Percentiles rank a stretch among this genome's conserved stretches.
Conservation (phyloP, 2,329 filamentous ascomycete genomes). For the Ceratocystis papillata region DNA sequence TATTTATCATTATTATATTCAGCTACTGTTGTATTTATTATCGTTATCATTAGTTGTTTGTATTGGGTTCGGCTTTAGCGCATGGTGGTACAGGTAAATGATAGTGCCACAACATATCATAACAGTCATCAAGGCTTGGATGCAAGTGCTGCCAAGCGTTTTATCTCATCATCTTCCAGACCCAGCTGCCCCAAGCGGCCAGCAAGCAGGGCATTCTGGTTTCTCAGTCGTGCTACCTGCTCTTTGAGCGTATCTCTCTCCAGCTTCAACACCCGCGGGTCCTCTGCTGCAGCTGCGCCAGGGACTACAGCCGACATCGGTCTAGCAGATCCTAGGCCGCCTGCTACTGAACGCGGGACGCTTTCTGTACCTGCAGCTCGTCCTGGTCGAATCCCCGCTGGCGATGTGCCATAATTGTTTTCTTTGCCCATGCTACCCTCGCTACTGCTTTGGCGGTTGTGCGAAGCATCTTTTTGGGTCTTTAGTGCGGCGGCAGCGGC, state of each 20-base stretch:
- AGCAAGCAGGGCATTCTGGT: slow-evolving; percentile 49
- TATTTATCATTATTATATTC: background rate
- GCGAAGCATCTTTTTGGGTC: slow-evolving; percentile 47
- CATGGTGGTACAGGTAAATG: background rate
- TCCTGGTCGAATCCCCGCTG: background rate
- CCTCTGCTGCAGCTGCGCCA: background rate
- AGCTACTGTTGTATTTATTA: too few species aligned
- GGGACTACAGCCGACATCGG: background rate
- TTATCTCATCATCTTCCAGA: slow-evolving; percentile 19
- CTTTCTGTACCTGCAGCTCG: background rate
- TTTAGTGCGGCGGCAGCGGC: background rate
- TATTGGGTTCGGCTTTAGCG: background rate
- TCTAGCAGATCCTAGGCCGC: background rate
- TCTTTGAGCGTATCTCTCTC: slow-evolving; percentile 42
- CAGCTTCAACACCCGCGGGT: background rate
- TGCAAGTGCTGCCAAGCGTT: background rate
- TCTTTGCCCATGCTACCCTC: slow-evolving; percentile 21
- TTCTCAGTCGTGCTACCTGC: slow-evolving; percentile 47
- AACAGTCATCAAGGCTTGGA: background rate
- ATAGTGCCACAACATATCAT: background rate
- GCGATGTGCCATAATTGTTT: slow-evolving; percentile 10
- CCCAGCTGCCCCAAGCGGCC: slow-evolving; percentile 42
- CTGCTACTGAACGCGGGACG: background rate
- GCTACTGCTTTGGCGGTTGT: slow-evolving; percentile 46
- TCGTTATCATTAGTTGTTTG: too few species aligned